Conservation (phyloP, 2,329 filamentous ascomycete genomes). For the Bipolaris gigantea region DNA sequence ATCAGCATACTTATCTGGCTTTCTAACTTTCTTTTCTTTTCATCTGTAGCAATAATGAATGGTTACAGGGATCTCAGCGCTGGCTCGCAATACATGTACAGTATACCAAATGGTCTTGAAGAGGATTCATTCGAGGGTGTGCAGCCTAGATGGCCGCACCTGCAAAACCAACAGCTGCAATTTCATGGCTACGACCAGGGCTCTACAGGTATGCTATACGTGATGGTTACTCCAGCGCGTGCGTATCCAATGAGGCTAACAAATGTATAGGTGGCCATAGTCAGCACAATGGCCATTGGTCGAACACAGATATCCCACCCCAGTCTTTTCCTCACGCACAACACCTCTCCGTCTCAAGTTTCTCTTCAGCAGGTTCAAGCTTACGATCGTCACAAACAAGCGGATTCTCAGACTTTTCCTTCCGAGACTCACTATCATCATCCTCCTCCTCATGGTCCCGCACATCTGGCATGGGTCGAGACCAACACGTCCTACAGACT, state of each 20-base stretch:
- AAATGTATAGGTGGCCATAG: slow-evolving; percentile 11
- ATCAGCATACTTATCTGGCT: not conserved
- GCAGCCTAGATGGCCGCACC: not conserved
- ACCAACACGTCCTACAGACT: slow-evolving; percentile 18
- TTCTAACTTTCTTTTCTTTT: not conserved
- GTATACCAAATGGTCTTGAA: not conserved
- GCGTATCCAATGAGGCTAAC: not conserved
- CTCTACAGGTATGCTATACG: not conserved
- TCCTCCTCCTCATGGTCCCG: slow-evolving; percentile 28
- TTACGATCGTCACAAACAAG: slow-evolving; percentile 23
- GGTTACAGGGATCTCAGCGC: slow-evolving; percentile 9
- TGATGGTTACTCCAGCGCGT: no score
- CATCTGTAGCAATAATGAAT: slow-evolving; percentile 14
- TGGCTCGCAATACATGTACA: slow-evolving; percentile 14
- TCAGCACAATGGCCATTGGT: slow-evolving; percentile 13
- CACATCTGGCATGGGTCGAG: slow-evolving; percentile 16
- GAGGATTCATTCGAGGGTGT: not conserved
- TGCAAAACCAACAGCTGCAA: not conserved
- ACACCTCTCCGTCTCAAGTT: slow-evolving; percentile 25
- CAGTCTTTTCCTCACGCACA: slow-evolving; percentile 14
- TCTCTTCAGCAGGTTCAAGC: slow-evolving; percentile 20
- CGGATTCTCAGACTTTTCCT: slow-evolving; percentile 21
- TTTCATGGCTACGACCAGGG: not conserved
- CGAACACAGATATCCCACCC: not conserved
- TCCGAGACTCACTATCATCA: slow-evolving; percentile 27